Conservation (phyloP, 345 rosid genomes). For the Hibiscus tridactylites region DNA sequence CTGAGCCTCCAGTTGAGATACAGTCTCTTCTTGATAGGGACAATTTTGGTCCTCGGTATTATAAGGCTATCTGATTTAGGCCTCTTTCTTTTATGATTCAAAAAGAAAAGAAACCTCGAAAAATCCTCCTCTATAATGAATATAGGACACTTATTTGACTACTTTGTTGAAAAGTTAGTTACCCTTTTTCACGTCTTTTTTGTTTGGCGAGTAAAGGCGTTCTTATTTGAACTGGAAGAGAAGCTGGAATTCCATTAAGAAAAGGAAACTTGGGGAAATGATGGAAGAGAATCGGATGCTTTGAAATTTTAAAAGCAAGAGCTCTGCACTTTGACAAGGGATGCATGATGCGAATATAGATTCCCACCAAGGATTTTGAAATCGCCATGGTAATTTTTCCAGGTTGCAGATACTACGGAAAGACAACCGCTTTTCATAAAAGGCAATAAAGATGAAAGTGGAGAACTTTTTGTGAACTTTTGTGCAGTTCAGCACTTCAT, state of each 20-base stretch:
- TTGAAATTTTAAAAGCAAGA: background rate
- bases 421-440: background rate
- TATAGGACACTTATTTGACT: too few species aligned
- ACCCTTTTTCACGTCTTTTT: background rate
- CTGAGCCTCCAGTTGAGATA: too few species aligned
- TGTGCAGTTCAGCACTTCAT: background rate
- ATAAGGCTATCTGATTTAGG: too few species aligned
- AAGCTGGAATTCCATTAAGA: background rate
- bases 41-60: too few species aligned
- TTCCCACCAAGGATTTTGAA: constrained; percentile 10
- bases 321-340: background rate
- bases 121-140: background rate
- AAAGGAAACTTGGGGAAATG: background rate
- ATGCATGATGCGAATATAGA: constrained; percentile 3
- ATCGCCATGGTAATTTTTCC: background rate
- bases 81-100: too few species aligned
- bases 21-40: too few species aligned
- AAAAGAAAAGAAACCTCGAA: background rate
- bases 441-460: background rate
- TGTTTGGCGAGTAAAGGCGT: background rate
- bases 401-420: background rate
- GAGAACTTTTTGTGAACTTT: background rate
- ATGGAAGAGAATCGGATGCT: constrained; percentile 3
- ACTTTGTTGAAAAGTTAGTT: background rate
- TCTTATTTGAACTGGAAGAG: background rate